Evolutionary conservation across 2,329 filamentous ascomycete species (phyloP), one percentile per base, ranked within the genome.

Genomic region (Cladosporium sp.): DNA sequence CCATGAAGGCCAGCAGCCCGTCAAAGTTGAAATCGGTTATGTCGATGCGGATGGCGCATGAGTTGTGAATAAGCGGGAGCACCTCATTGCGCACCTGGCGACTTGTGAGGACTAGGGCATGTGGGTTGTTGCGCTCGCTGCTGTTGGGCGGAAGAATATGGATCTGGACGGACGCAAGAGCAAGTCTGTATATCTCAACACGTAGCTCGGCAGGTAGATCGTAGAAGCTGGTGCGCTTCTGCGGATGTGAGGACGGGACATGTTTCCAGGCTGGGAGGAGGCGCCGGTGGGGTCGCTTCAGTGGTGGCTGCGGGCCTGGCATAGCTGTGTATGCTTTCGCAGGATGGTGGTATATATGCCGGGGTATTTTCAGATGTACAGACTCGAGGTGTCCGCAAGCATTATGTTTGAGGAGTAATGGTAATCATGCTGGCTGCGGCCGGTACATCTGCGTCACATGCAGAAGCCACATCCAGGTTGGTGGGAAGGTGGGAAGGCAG

Each of bases 11-110:
- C 56, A 75, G 70, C 55, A 75, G 59, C 16, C 72, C 71, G 50
- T 70, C 69, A 66, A 75, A 75, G 66, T 73, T 70, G 68, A 75
- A 74, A 66, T 75, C 73, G 28, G 73, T 75, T 63, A 75, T 67
- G 28, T 67, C 68, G 65, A 71, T 72, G 50, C 66, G 66, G 61
- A 75, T 75, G 11, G 68, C 69, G 63, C 73, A 74, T 44, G 66
- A 65, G 49, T 69, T 69, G 64, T 75, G 73, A 29, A 75, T 73
- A 40, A 75, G 67, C 2, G 73, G 73, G 14, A 75, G 65, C 18
- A 73, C 73, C 63, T 75, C 73, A 49, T 71, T 71, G 59, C 73
- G 72, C 56, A 75, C 71, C 67, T 74, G 72, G 21, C 68, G 68
- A 56, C 65, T 71, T 3, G 72, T 72, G 29, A 65, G 67, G 26